Evolutionary conservation across 495 filamentous ascomycete species (phyloP).

Genomic region (Talaromyces trachyspermus): DNA sequence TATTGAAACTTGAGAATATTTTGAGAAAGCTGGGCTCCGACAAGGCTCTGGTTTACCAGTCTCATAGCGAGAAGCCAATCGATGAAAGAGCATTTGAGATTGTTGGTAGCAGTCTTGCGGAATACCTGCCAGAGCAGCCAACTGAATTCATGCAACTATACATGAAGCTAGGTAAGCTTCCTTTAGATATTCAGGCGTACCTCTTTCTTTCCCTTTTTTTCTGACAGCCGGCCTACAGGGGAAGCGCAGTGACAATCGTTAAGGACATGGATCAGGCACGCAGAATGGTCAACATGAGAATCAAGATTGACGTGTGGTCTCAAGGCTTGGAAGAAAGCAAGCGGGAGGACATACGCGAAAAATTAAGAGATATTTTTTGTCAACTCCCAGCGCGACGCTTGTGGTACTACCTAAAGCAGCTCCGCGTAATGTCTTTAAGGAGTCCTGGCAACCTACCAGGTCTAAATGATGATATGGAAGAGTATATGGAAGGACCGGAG

Average conservation of each 20-base stretch:
- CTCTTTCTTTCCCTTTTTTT: neutral
- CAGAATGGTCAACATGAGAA: constrained; percentile 14
- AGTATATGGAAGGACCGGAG: constrained; percentile 10
- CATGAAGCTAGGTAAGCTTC: constrained; percentile 12
- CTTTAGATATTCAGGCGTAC: neutral
- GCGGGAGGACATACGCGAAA: constrained; percentile 10
- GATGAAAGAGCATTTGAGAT: constrained; percentile 6
- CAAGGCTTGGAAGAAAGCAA: constrained; percentile 8
- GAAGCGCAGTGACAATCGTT: neutral
- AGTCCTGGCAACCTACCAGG: neutral
- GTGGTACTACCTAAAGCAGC: constrained; percentile 9
- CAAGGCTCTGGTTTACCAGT: constrained; percentile 5
- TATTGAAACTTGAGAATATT: constrained; percentile 10
- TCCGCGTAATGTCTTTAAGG: constrained; percentile 9
- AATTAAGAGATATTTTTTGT: constrained; percentile 11
- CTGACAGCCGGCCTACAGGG: constrained; percentile 9
- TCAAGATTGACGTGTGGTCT: constrained; percentile 12
- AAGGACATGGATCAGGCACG: constrained; percentile 12
- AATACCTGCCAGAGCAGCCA: constrained; percentile 5
- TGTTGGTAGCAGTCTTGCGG: neutral
- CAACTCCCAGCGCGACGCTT: constrained; percentile 9
- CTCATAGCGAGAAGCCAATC: neutral
- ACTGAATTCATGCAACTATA: constrained; percentile 6
- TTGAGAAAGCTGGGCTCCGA: constrained; percentile 8
- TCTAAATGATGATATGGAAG: neutral